A percentile compares a stretch with the other conserved stretches of the same genome.
These are phyloP conservation scores for Protomyces pachydermus DNA, from an alignment of 1,139 yeast genomes.

Conservation along the genomic window DNA sequence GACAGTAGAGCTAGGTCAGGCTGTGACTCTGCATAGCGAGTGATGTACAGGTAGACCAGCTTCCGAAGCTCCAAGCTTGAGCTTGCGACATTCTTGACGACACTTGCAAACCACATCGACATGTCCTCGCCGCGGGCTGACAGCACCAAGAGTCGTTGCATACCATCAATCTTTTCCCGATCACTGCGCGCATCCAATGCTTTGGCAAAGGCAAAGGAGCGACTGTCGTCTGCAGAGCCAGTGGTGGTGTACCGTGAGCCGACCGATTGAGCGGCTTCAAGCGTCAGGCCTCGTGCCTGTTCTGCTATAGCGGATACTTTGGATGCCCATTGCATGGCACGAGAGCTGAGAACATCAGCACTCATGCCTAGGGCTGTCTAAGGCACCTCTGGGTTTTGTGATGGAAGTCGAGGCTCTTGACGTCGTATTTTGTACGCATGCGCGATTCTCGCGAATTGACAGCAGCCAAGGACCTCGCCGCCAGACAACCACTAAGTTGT, in stretches of 20 bases:
- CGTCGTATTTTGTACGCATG: too few species aligned
- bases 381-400: too few species aligned
- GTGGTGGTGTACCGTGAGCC: constrained; percentile 13
- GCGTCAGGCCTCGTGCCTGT: constrained; percentile 22
- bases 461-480: too few species aligned
- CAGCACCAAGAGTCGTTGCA: constrained; percentile 7
- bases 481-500: background rate
- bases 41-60: constrained; percentile 70
- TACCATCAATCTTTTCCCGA: constrained; percentile 25
- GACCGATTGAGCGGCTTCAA: constrained; percentile 24
- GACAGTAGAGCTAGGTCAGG: constrained; percentile 85
- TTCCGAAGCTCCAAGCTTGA: constrained; percentile 63
- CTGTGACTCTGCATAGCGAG: constrained; percentile 73
- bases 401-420: too few species aligned
- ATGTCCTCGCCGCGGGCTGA: constrained; percentile 50
- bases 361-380: background rate
- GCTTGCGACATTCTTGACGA: constrained; percentile 80
- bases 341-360: constrained; percentile 22
- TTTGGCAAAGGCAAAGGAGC: constrained; percentile 4
- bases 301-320: constrained; percentile 21
- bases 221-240: background rate
- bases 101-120: constrained; percentile 70
- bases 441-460: too few species aligned
- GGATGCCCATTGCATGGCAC: constrained; percentile 27
- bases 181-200: constrained; percentile 18